phyloP scores from a whole-genome alignment of 1,139 yeast genomes.

The Citeromyces hawaiiensis region DNA sequence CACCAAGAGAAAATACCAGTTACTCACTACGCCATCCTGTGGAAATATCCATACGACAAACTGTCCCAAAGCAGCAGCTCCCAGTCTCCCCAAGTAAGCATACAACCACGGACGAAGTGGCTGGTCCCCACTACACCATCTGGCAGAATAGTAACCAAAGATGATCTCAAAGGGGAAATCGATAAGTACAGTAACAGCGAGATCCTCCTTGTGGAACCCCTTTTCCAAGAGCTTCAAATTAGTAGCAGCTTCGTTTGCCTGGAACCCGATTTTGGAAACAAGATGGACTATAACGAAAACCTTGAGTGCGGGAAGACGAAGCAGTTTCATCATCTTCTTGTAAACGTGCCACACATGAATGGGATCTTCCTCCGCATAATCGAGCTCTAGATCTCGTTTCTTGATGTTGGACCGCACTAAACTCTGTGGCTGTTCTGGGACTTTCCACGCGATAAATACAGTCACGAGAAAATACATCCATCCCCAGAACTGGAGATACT shows the following conservation, averaged over 20 bases:
- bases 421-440: conserved; percentile 49
- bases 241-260: conserved; percentile 93
- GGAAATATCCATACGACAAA: conserved; percentile 67
- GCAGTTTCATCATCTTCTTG: conserved; percentile 60
- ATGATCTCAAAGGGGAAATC: conserved; percentile 94
- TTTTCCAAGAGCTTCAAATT: conserved; percentile 83
- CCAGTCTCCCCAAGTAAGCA: conserved; percentile 77
- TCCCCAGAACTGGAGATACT: conserved; percentile 73
- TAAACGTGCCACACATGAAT: conserved; percentile 30
- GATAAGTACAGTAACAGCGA: conserved; percentile 82
- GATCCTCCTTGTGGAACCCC: conserved; percentile 87
- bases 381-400: conserved; percentile 3
- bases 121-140: conserved; percentile 72
- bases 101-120: conserved; percentile 81
- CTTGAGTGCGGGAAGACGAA: conserved; percentile 66
- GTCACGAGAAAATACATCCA: conserved; percentile 60
- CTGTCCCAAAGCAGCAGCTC: conserved; percentile 69
- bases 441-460: conserved; percentile 34
- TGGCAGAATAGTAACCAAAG: conserved; percentile 91
- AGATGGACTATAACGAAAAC: conserved; percentile 63
- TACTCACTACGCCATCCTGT: conserved; percentile 28
- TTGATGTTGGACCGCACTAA: conserved; percentile 5
- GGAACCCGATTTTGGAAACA: conserved; percentile 82
- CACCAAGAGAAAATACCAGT: conserved; percentile 50
- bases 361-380: conserved; percentile 3